Evolutionary conservation across 73 alveolate species (phyloP), one percentile per base, ranked within the genome.

Genomic region (Stentor coeruleus): DNA sequence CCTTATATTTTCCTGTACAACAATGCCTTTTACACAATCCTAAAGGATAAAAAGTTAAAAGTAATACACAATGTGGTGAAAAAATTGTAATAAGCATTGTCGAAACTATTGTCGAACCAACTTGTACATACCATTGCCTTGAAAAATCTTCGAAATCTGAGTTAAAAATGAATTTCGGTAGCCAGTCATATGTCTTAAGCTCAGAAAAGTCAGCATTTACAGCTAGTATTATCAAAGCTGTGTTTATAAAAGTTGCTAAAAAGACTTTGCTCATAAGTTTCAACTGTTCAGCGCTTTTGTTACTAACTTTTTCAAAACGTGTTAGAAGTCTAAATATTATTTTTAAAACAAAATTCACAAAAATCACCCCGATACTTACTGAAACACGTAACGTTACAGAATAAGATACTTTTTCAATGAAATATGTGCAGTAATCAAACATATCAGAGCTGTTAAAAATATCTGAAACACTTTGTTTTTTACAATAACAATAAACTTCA

Each of bases 111-210:
- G 79, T 66, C 40, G 79, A 20, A 20, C 79, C 79, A 28, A 66
- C 79, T 31, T 66, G 20, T 26, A 31, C 37, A 40, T 66, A 66
- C 79, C 79, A 66, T 14, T 66, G 49, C 33, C 79, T 66, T 66
- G 79, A 66, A 66, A 66, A 66, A 66, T 66, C 79, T 20, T 20
- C 36, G 33, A 28, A 66, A 66, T 66, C 79, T 66, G 40, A 37
- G 33, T 66, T 66, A 40, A 66, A 66, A 66, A 66, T 66, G 33
- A 66, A 20, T 40, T 66, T 33, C 14, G 37, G 37, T 28, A 0
- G 79, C 79, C 37, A 66, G 33, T 11, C 33, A 20, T 2, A 26
- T 1, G 37, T 20, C 0, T 20, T 31, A 0, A 66, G 39, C 26
- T 66, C 79, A 0, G 1, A 20, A 31, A 66, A 66, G 33, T 66